A percentile compares a stretch with the other conserved stretches of the same genome.
Evolutionary conservation across 1,284 basidiomycete genomes (phyloP).

Genomic region (Coniferiporia sulphurascens): DNA sequence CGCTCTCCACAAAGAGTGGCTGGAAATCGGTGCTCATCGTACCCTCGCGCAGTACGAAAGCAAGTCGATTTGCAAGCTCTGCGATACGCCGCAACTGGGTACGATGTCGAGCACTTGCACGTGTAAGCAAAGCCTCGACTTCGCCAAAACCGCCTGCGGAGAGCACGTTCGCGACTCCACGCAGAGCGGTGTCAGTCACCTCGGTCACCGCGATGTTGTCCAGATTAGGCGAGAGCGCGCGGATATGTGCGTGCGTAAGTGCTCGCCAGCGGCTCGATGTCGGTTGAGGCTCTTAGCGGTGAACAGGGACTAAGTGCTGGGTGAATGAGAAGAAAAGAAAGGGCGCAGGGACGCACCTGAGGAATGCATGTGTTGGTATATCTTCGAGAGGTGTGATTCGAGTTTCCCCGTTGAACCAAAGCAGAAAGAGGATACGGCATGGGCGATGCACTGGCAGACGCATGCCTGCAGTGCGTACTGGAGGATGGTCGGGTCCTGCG

Average conservation of each 20-base stretch:
- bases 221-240: conserved; percentile 59
- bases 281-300: conserved; percentile 57
- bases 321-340: conserved; percentile 14
- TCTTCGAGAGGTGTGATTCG: conserved; percentile 57
- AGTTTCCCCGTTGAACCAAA: conserved; percentile 66
- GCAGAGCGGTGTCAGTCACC: conserved; percentile 62
- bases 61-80: conserved; percentile 52
- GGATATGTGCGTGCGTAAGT: conserved; percentile 61
- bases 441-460: conserved; percentile 56
- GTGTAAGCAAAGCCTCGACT: conserved; percentile 41
- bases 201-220: conserved; percentile 60
- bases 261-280: conserved; percentile 72
- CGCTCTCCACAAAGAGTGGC: conserved; percentile 52
- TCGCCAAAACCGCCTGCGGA: conserved; percentile 33
- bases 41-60: conserved; percentile 58
- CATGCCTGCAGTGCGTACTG: conserved; percentile 70
- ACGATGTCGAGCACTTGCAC: conserved; percentile 46
- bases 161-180: conserved; percentile 65
- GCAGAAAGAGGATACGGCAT: conserved; percentile 63
- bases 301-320: background rate
- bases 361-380: conserved; percentile 61
- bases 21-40: conserved; percentile 71
- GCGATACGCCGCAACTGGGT: conserved; percentile 60
- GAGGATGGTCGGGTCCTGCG: conserved; percentile 67
- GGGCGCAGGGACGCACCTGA: conserved; percentile 39